Evolutionary conservation across 2,329 filamentous ascomycete species (phyloP), one percentile per base, ranked within the genome.

Genomic region (Fusarium stilboides): DNA sequence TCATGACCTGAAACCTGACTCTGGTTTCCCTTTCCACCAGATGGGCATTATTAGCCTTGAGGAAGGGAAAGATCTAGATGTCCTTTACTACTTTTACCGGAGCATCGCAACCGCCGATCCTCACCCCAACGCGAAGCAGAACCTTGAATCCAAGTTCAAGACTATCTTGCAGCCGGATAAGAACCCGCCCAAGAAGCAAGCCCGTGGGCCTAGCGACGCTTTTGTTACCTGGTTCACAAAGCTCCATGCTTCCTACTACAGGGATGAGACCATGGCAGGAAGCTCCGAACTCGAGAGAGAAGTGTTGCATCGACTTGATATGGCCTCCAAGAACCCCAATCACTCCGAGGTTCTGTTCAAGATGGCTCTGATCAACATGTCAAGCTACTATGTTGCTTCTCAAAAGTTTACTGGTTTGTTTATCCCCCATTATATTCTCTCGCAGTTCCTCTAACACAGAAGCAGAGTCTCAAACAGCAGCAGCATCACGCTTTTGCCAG

Each of bases 1-100:
- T 22, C 89, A 90, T 68, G 89, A 92, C 52, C 86, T 98, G 54
- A 87, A 92, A 71, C 94, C 95, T 5, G 84, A 88, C 19, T 94
- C 92, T 45, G 95, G 95, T 31, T 88, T 90, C 67, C 92, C 94
- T 17, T 92, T 97, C 75, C 95, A 99, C 75, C 96, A 98, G 79
- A 89, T 96, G 78, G 94, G 93, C 36, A 92, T 98, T 36, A 91
- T 98, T 62, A 91, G 92, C 62, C 87, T 93, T 47, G 90, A 92
- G 54, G 89, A 94, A 73, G 88, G 87, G 60, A 91, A 95, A 71
- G 92, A 97, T 77, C 87, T 98, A 51, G 89, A 94, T 65, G 91
- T 94, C 12, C 91, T 97, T 31, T 98, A 98, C 79, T 90, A 97
- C 78, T 88, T 98, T 40, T 96, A 97, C 77, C 91, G 94, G 67